Evolutionary conservation across 495 filamentous ascomycete genomes (phyloP), one percentile per base, ranked within the genome.

Genomic region (Xylaria nigripes): DNA sequence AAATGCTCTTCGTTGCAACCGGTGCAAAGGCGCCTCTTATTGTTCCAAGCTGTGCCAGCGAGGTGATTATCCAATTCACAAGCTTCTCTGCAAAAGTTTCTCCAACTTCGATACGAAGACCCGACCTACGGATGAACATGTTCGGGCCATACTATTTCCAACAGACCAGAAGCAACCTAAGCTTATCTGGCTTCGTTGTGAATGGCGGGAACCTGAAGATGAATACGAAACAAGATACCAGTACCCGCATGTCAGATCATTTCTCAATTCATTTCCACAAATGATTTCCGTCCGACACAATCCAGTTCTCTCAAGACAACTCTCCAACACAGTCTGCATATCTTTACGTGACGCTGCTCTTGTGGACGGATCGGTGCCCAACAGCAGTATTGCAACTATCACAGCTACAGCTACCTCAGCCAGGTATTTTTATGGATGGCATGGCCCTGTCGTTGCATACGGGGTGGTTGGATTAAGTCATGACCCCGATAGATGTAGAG

Each of bases 401-500:
- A 42, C 34, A 2, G 16, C 23, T 10, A 51, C n/a, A 1, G 5
- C 22, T 1, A 19, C 38, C 8, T 30, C n/a, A n/a, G n/a, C n/a
- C n/a, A n/a, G 36, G n/a, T 9, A 29, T 1, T 16, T 42, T 22
- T 29, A 2, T 16, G 13, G 7, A 10, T 51, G 48, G 48, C 22
- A 1, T 8, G 48, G 48, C 15, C 4, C 15, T 29, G 25, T 43
- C 15, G 16, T 51, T 15, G 48, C 23, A 5, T 51, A 51, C 21
- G 48, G 36, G 2, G 23, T 6, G 6, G 16, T 18, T 15, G 21
- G 22, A 15, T 19, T 6, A 6, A 5, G 40, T 13, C 41, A 54
- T 12, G 49, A 59, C 43, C 50, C 29, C 16, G 8, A 12, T 1
- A 5, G 4, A 40, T 62, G 56, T 45, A 48, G 12, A 25, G 60